Evolutionary conservation across 1,284 basidiomycete species (phyloP), one percentile per base, ranked within the genome.

Genomic region (Chondrostereum purpureum): DNA sequence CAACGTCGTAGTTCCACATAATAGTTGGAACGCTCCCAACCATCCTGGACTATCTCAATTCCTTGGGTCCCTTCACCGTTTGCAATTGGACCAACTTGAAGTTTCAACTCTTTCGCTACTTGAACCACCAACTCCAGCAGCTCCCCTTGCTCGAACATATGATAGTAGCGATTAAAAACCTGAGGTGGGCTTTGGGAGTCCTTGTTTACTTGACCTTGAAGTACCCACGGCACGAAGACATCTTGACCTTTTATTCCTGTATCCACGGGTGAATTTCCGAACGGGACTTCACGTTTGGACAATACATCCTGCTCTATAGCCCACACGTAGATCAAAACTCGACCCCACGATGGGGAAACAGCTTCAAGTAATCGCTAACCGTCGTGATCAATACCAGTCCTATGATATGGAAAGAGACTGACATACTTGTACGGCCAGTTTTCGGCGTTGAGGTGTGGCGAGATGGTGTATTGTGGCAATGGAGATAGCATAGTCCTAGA

Each of bases 291-390:
- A 17, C 91, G 73, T 59, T 87, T 91, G 2, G 88, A 91, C 4
- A 81, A 64, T 23, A 78, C 74, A 47, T 95, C 92, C 68, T 99
- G 96, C 59, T 97, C 93, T 44, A 89, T 79, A 1, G 95, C 94
- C 96, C 96, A 99, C n/a, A 98, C 96, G 57, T 96, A 97, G 56
- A 99, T 85, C 53, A 99, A 71, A 47, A 93, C 74, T 5, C 91
- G 80, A 8, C 91, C 86, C 54, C 86, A 77, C 2, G 56, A 47
- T 4, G 80, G 69, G 1, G 78, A 79, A 31, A 90, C 77, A 11
- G 73, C 69, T 46, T 77, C 71, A 13, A 92, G 59, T 16, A 93
- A 69, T 23, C 80, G 73, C 83, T 90, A 44, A 35, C 37, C n/a
- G n/a, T n/a, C n/a, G n/a, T n/a, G 21, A 16, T 13, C 8, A 17